phyloP scores from a whole-genome alignment of 768 basidiomycete genomes.

The Lentinula sp. region DNA sequence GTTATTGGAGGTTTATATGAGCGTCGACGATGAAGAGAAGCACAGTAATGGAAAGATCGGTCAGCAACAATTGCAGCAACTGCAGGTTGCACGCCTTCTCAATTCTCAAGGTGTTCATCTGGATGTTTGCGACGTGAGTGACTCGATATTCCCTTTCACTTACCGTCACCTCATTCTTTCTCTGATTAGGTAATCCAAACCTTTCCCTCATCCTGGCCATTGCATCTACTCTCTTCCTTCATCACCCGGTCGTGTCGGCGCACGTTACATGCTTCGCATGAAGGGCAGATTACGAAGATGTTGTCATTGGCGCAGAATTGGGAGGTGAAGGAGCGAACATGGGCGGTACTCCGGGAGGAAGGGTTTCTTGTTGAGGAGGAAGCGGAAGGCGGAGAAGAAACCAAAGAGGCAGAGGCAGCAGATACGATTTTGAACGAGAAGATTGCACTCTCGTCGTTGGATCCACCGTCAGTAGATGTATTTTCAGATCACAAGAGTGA shows the following conservation, averaged over 20 bases:
- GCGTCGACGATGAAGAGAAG: slow-evolving; percentile 28
- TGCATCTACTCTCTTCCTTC: slow-evolving; percentile 69
- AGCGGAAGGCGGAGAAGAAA: slow-evolving; percentile 33
- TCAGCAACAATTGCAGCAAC: slow-evolving; percentile 30
- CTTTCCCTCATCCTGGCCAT: slow-evolving; percentile 73
- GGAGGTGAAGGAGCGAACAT: slow-evolving; percentile 57
- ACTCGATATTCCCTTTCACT: slow-evolving; percentile 1
- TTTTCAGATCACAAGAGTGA: not conserved
- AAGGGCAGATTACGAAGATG: slow-evolving; percentile 73
- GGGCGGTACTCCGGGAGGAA: slow-evolving; percentile 50
- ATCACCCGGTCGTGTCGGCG: slow-evolving; percentile 73
- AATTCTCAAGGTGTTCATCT: slow-evolving; percentile 78
- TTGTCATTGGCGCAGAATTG: slow-evolving; percentile 78
- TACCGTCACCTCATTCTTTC: slow-evolving; percentile 1
- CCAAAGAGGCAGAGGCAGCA: slow-evolving; percentile 9
- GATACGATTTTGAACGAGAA: slow-evolving; percentile 37
- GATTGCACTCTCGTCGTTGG: slow-evolving; percentile 24
- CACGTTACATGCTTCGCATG: slow-evolving; percentile 61
- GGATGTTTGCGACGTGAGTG: slow-evolving; percentile 69
- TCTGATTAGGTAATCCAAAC: slow-evolving; percentile 50
- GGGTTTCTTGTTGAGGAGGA: slow-evolving; percentile 67
- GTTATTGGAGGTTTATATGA: slow-evolving; percentile 79
- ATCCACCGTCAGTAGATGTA: not conserved
- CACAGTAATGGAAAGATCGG: slow-evolving; percentile 46
- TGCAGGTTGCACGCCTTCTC: slow-evolving; percentile 37